Base-by-base conservation (phyloP, 1,284 basidiomycete species). In the Tilletia caries region DNA sequence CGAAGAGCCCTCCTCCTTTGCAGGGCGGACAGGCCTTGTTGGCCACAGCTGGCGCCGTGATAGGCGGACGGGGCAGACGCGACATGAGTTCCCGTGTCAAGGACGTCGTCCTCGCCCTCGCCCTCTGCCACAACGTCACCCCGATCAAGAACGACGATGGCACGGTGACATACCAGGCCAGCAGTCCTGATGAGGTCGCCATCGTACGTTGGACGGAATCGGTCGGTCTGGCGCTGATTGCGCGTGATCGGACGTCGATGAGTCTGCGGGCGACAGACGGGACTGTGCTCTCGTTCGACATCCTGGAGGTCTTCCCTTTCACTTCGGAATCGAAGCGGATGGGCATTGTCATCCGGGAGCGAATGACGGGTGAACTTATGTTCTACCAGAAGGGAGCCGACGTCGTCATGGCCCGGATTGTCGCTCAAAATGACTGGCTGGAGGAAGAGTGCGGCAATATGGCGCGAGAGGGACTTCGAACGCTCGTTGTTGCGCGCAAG, bases 371-470 rank as follows among this genome's bases (percentile, higher is more conserved):
- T 52, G 92, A 95, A 70, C 89, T 95, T 68, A 89, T 87, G 0
- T 98, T 99, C 84, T 86, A 95, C 71, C 92, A 98, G 82, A 99
- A 99, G 83, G 96, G 96, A 13, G 96, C 95, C 0, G 96, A 99
- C 79, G 93, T 95, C 2, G 93, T 98, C 67, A 98, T 99, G 95
- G 87, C 90, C 41, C 88, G 87, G 75, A 94, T 98, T 68, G 95
- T 98, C 25, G 92, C 93, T 79, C 89, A 92, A 75, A 98, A 98
- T 81, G 96, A 98, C 85, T 98, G 96, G 96, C 87, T 99, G 0
- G 96, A 99, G 75, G 96, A 99, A 81, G 96, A 98, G 84, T 94
- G 91, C 18, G 95, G 91, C 13, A 98, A 99, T 81, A 98, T 98
- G 95, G 95, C 95, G 0, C 87, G 96, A 25, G 96, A 99, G 79